These are phyloP conservation scores for Fusarium buharicum DNA, from an alignment of 2,329 filamentous ascomycete species.

Conservation along the genomic window DNA sequence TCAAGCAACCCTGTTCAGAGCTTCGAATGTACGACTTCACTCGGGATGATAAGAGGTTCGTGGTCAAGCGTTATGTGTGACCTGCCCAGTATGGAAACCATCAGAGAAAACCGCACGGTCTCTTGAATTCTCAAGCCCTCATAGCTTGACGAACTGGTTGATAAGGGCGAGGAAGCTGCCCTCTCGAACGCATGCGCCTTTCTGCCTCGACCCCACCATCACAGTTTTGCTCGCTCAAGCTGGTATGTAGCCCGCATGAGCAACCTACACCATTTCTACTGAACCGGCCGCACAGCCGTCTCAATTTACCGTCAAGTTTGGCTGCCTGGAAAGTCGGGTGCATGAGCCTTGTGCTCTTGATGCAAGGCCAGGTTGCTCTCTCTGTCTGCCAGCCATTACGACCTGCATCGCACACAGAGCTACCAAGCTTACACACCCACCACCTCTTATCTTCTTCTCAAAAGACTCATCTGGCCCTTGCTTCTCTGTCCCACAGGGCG, in stretches of 20 bases:
- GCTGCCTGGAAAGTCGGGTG: conserved; percentile 15
- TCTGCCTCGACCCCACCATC: conserved; percentile 4
- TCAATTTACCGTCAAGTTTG: conserved; percentile 12
- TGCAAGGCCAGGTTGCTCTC: conserved; percentile 13
- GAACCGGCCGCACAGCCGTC: conserved; percentile 16
- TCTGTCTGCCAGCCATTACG: conserved; percentile 30
- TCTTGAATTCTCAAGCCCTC: not conserved
- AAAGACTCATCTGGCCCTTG: conserved; percentile 26
- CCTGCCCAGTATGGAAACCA: not conserved
- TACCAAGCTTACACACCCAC: conserved; percentile 12
- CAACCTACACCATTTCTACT: conserved; percentile 5
- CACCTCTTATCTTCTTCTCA: conserved; percentile 17
- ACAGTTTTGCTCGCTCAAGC: conserved; percentile 7
- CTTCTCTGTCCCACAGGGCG: conserved; percentile 7
- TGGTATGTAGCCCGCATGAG: conserved; percentile 22
- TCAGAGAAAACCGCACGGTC: not conserved
- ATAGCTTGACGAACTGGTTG: not conserved
- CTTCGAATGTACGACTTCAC: not conserved
- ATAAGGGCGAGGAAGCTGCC: conserved; percentile 4
- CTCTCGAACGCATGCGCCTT: not conserved
- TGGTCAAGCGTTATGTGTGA: conserved; percentile 10
- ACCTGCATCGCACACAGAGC: conserved; percentile 11
- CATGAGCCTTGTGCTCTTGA: conserved; percentile 6
- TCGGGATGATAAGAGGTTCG: conserved; percentile 12
- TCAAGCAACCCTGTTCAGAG: conserved; percentile 19